Evolutionary conservation across 1,284 basidiomycete genomes (phyloP).

Genomic region (Cutaneotrichosporon spelunceum): DNA sequence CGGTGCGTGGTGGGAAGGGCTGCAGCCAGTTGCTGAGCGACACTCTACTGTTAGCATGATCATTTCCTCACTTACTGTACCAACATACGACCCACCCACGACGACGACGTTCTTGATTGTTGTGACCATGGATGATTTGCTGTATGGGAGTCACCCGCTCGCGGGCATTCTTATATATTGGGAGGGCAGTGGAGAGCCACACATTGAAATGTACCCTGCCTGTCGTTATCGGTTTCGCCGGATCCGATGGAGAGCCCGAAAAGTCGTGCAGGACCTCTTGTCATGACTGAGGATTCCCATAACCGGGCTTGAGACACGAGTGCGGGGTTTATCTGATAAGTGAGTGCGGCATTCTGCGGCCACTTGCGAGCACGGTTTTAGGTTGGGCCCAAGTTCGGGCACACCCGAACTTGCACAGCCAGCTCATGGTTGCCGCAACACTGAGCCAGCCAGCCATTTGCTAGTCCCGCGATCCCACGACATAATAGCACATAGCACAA

Average conservation of each 20-base stretch:
- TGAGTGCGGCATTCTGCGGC: background rate
- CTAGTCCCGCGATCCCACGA: no score
- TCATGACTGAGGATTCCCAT: background rate
- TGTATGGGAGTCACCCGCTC: background rate
- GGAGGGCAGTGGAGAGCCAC: background rate
- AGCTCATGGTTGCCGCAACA: background rate
- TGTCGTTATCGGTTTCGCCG: background rate
- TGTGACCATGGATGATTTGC: background rate
- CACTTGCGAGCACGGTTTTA: background rate
- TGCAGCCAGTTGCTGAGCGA: constrained; percentile 27
- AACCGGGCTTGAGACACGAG: background rate
- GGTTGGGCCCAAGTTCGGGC: background rate
- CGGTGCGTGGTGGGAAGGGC: constrained; percentile 15
- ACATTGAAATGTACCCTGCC: background rate
- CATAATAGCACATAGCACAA: background rate
- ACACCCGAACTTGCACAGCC: background rate
- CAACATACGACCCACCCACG: constrained; percentile 32
- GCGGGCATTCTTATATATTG: background rate
- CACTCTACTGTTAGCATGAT: constrained; percentile 11
- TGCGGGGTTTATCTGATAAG: constrained; percentile 1
- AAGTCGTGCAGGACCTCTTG: no score
- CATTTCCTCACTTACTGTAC: constrained; percentile 13
- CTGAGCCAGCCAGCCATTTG: background rate
- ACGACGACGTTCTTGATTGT: constrained; percentile 23
- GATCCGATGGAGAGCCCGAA: background rate